Evolutionary conservation across 2,329 filamentous ascomycete species (phyloP), one percentile per base, ranked within the genome.

Genomic region (Pyrenochaeta sp.): DNA sequence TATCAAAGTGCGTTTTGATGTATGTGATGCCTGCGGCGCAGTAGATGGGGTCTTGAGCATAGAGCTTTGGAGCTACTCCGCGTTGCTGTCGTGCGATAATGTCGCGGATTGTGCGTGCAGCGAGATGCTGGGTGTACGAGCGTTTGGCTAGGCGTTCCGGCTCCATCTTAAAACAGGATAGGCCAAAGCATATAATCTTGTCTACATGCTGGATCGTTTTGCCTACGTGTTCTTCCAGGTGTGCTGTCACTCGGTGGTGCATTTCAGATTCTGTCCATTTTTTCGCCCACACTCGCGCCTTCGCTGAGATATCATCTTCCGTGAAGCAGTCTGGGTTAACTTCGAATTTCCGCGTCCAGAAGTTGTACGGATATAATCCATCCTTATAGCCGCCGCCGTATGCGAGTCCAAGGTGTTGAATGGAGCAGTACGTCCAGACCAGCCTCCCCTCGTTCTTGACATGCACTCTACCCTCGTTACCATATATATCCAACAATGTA

Each of bases 131-230:
- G 3, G 19, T 28, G 30, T 55, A 55, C 3, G 46, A 15, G 24
- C 46, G 40, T 22, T 46, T 19, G 12, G 2, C 19, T 27, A 12
- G 15, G 12, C 19, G 44, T 13, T 42, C 13, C 9, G 0, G 9
- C 5, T 15, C 6, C 15, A 22, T 30, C 6, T 30, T 10, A 10
- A 34, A 39, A 22, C 39, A 36, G 3, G 39, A 46, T 6, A 55
- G 30, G 9, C 52, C 52, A n/a, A 55, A 55, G 36, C 52, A 50
- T 4, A 55, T 46, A 19, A 55, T 55, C 39, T 55, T 47, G 19
- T 50, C 46, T 13, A 55, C 28, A 19, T 37, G 45, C 12, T 32
- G 22, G 27, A 46, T 28, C 5, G 13, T 37, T 25, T 24, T 32
- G 6, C 39, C 28, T 8, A 46, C 46, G 27, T 55, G 32, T 15